Percentiles rank a stretch among this genome's conserved stretches.
Evolutionary conservation across 2,329 filamentous ascomycete species (phyloP).

Genomic region (Geosmithia morbida): DNA sequence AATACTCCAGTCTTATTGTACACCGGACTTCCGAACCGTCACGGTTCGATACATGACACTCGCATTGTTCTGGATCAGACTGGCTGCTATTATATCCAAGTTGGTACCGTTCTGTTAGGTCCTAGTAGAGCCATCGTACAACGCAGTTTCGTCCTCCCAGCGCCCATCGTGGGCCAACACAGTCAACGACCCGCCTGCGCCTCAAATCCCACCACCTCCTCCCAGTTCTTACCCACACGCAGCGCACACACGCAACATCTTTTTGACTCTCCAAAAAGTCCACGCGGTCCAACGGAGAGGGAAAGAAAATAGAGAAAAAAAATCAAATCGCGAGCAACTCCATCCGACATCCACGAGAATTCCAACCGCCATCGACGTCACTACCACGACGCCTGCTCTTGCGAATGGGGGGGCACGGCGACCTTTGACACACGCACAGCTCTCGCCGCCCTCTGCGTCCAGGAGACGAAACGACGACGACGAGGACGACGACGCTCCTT

Average conservation of each 20-base stretch:
- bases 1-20: too few species aligned
- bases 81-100: too few species aligned
- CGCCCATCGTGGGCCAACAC: neutral
- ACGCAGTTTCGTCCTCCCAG: neutral
- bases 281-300: neutral
- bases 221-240: neutral
- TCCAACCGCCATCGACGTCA: neutral
- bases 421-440: neutral
- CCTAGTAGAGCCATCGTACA: neutral
- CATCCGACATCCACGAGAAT: neutral
- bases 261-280: neutral
- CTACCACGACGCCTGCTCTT: neutral
- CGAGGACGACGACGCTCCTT: too few species aligned
- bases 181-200: neutral
- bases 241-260: neutral
- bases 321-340: too few species aligned
- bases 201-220: neutral
- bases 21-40: too few species aligned
- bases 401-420: neutral
- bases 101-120: too few species aligned
- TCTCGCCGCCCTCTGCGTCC: neutral
- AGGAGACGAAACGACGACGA: too few species aligned
- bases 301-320: neutral
- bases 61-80: too few species aligned
- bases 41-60: too few species aligned